Conservation (phyloP, 768 basidiomycete species). For the Solioccasus polychromus region DNA sequence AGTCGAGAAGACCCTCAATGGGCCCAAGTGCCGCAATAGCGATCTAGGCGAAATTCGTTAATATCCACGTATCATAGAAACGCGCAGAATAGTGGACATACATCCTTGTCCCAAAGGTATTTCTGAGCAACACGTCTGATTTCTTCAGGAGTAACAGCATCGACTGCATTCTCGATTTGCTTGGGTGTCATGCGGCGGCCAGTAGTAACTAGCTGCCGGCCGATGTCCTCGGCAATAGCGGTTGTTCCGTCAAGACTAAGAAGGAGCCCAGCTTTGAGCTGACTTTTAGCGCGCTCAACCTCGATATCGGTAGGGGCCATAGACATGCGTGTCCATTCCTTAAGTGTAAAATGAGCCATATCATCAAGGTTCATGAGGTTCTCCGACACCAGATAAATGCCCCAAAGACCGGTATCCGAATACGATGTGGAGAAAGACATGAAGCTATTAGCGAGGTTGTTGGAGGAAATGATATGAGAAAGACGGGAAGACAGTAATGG, state of each 20-base stretch:
- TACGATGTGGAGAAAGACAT: conserved; percentile 99
- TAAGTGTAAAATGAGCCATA: conserved; percentile 87
- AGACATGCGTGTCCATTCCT: conserved; percentile 95
- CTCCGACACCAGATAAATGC: conserved; percentile 95
- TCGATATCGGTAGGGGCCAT: conserved; percentile 79
- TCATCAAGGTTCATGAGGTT: conserved; percentile 94
- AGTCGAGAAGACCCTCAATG: conserved; percentile 91
- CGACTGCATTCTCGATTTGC: conserved; percentile 91
- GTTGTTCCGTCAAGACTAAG: conserved; percentile 94
- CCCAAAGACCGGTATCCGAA: conserved; percentile 98
- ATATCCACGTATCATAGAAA: background rate
- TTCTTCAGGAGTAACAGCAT: conserved; percentile 83
- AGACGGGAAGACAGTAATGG: conserved; percentile 88
- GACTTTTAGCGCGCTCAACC: conserved; percentile 97
- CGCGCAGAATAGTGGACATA: conserved; percentile 37
- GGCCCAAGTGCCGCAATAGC: conserved; percentile 88
- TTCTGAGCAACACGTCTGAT: conserved; percentile 94
- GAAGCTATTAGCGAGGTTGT: conserved; percentile 98
- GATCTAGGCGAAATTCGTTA: conserved; percentile 43
- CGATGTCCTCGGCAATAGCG: conserved; percentile 96
- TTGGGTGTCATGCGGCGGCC: conserved; percentile 87
- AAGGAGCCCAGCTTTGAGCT: conserved; percentile 92
- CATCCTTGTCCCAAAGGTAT: conserved; percentile 97
- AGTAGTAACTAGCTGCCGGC: conserved; percentile 93
- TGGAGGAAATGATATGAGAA: conserved; percentile 82